Evolutionary conservation across 495 filamentous ascomycete genomes (phyloP).

Genomic region (Jackrogersella multiformis): DNA sequence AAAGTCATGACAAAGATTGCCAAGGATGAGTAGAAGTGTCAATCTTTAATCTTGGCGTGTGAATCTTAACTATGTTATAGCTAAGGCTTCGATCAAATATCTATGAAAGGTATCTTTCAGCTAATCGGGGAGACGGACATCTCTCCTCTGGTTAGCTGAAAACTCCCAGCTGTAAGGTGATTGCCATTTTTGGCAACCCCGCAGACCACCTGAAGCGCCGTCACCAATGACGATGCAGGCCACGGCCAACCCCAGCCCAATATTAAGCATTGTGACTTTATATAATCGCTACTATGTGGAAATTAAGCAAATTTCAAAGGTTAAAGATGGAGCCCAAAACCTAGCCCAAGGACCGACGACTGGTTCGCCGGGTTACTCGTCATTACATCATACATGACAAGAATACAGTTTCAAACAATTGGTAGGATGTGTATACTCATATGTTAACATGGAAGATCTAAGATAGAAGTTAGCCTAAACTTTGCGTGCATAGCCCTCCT

Average conservation of each 20-base stretch:
- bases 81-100: not conserved
- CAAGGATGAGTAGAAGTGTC: not conserved
- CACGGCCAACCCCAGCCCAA: not conserved
- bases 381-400: too few species aligned
- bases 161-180: not conserved
- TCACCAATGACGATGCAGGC: constrained; percentile 6
- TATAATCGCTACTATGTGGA: not conserved
- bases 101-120: not conserved
- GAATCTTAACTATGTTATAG: not conserved
- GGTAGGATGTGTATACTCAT: too few species aligned
- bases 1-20: not conserved
- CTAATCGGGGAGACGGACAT: not conserved
- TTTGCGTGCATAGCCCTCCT: too few species aligned
- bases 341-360: too few species aligned
- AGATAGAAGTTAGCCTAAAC: too few species aligned
- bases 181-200: not conserved
- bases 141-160: not conserved
- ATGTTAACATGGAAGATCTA: too few species aligned
- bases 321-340: too few species aligned
- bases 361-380: too few species aligned
- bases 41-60: not conserved
- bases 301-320: not conserved
- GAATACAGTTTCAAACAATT: too few species aligned
- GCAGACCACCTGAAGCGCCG: not conserved
- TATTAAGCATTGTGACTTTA: too few species aligned